Evolutionary conservation across 1,139 yeast species (phyloP).

Genomic region (Zygoascus hellenicus): DNA sequence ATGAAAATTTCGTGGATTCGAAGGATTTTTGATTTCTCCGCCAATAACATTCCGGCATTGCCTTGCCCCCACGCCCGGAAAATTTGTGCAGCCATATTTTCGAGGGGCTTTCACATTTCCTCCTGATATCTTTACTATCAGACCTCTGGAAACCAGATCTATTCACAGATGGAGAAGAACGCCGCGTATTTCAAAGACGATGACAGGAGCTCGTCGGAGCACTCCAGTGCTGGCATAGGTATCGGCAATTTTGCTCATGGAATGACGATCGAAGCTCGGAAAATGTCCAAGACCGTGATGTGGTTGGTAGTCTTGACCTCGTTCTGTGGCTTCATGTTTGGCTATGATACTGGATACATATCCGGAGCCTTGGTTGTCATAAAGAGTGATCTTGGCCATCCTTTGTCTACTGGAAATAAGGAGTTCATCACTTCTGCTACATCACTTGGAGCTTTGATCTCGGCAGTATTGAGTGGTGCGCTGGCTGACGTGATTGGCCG

Average conservation of each 20-base stretch:
- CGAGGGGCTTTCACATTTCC: no score
- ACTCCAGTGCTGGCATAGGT: not conserved
- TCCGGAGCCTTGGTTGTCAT: conserved; percentile 86
- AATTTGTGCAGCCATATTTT: no score
- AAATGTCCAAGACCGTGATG: conserved; percentile 51
- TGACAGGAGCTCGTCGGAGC: not conserved
- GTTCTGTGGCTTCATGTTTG: conserved; percentile 92
- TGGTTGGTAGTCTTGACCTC: conserved; percentile 73
- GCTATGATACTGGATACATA: conserved; percentile 94
- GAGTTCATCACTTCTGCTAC: conserved; percentile 95
- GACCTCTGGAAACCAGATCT: no score
- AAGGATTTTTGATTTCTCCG: no score
- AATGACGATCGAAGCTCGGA: conserved; percentile 25
- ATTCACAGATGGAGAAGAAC: no score
- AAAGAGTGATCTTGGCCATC: conserved; percentile 56
- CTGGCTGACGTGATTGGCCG: conserved; percentile 79
- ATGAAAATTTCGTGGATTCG: no score
- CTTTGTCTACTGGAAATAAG: conserved; percentile 66
- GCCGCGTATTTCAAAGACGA: not conserved
- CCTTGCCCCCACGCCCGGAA: no score
- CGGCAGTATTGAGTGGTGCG: conserved; percentile 72
- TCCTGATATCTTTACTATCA: no score
- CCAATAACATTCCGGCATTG: no score
- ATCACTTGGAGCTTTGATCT: conserved; percentile 81
- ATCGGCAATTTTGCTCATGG: not conserved